Evolutionary conservation across 805 yeast genomes (phyloP), one percentile per base, ranked within the genome.

Genomic region (Zygoascus bituminiphila): DNA sequence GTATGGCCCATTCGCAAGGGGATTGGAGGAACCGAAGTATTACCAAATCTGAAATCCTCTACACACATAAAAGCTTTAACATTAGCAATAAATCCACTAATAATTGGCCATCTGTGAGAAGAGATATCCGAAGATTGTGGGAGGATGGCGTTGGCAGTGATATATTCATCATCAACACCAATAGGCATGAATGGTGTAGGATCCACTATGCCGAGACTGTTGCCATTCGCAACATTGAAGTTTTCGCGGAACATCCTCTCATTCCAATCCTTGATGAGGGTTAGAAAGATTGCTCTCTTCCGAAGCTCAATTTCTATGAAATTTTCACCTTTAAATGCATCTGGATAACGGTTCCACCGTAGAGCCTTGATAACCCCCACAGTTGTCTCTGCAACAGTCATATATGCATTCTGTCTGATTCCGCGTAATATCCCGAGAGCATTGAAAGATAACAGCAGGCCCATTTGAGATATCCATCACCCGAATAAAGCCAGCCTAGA

Each of bases 141-240:
- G 14, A 69, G 51, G 51, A 79, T 78, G 0, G 77, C 79, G 8
- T 66, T 69, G 26, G 76, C 74, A 0, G 89, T 84, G 45, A 87
- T 81, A 57, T 81, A 47, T 57, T 86, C 93, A 64, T 87, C 96
- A 58, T 86, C 95, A 23, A 86, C 67, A 58, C 85, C 94, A 20
- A 75, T 66, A 1, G 95, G 96, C 51, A 86, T 23, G 14, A 49
- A 35, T 5, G 51, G 41, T 12, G 42, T 24, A 6, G 47, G 47
- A 23, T 51, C 51, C 15, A 22, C 14, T 12, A 49, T 43, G n/a
- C 42, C 40, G 5, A 42, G 14, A 12, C 20, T 35, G 24, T 46
- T 49, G 12, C 44, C 35, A 12, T 40, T 42, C 5, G 8, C 15
- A 7, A 49, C 22, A 14, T 31, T 20, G 24, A 46, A 38, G 12